phyloP scores from a whole-genome alignment of 2,329 filamentous ascomycete species.

The Fusarium lateritium region DNA sequence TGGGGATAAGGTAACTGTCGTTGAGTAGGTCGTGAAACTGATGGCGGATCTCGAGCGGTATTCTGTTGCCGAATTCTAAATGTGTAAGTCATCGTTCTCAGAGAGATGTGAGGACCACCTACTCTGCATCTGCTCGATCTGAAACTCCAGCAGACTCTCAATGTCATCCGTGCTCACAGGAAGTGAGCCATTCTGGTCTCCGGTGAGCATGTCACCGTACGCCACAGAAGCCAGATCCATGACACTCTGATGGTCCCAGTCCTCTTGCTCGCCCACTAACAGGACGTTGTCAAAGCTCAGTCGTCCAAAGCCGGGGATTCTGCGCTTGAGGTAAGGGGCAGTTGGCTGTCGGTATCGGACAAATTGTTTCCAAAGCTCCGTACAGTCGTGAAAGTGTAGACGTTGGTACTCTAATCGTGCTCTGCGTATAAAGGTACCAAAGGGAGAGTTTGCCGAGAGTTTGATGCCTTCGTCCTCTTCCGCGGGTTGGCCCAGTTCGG shows the following conservation, averaged over 20 bases:
- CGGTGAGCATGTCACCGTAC: slow-evolving; percentile 68
- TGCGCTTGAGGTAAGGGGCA: slow-evolving; percentile 74
- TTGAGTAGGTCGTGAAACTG: slow-evolving; percentile 78
- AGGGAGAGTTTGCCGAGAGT: slow-evolving; percentile 80
- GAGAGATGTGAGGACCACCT: slow-evolving; percentile 47
- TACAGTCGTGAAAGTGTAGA: slow-evolving; percentile 83
- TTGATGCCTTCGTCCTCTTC: slow-evolving; percentile 70
- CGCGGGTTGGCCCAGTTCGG: slow-evolving; percentile 60
- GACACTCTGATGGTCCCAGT: slow-evolving; percentile 62
- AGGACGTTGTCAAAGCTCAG: slow-evolving; percentile 72
- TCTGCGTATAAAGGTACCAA: slow-evolving; percentile 85
- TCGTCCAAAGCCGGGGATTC: slow-evolving; percentile 71
- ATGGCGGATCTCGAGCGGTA: slow-evolving; percentile 81
- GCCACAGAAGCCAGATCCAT: slow-evolving; percentile 63
- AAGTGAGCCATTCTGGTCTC: slow-evolving; percentile 57
- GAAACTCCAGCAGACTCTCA: slow-evolving; percentile 86
- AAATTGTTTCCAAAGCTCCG: slow-evolving; percentile 86
- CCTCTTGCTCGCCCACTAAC: slow-evolving; percentile 63
- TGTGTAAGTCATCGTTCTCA: slow-evolving; percentile 25
- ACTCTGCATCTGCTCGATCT: slow-evolving; percentile 90
- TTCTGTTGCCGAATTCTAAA: slow-evolving; percentile 80
- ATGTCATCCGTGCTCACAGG: slow-evolving; percentile 83
- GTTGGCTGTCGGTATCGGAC: slow-evolving; percentile 85
- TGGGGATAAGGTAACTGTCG: slow-evolving; percentile 78
- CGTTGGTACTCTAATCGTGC: slow-evolving; percentile 84